Evolutionary conservation across 768 basidiomycete genomes (phyloP), one percentile per base, ranked within the genome.

Genomic region (Lepiota venenata): DNA sequence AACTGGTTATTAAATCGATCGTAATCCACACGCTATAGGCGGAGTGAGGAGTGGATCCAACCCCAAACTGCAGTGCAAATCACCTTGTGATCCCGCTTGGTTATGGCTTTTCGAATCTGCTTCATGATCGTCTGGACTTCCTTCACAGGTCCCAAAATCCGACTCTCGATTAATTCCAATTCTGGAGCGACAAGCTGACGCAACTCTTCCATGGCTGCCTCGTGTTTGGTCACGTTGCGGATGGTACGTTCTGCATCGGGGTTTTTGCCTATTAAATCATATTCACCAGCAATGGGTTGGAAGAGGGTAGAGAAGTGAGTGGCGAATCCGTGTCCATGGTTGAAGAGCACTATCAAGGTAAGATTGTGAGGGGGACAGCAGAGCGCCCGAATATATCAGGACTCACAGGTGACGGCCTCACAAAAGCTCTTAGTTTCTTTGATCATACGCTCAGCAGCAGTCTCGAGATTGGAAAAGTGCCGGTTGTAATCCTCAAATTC

Each of bases 61-160:
- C 43, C 50, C 15, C 25, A 38, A 21, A 41, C 12, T 49, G 42
- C 16, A 54, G 29, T 12, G 8, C 50, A 74, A 47, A 50, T 25
- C 46, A 89, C 91, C 79, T 99, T 99, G 71, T 99, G 97, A 29
- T 98, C 93, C 36, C 97, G 82, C 75, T 99, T 99, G 6, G 89
- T 91, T 63, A 97, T 92, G 15, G 83, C 93, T 79, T 98, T 99
- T 63, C 95, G 75, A 63, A 98, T 91, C 58, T 79, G 71, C 75
- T 96, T 98, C 73, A 95, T 75, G 55, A 97, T 76, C 0, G 80
- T 77, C 66, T 93, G 87, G 25, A 97, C 76, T 67, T 99, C 97
- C 73, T 91, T 98, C 44, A 86, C 79, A 8, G 97, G 97, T 0
- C 81, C 87, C 37, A 87, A 70, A 52, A 99, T 83, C 58, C 95